These are phyloP conservation scores for Tricladium varicosporioides DNA, from an alignment of 2,329 filamentous ascomycete species.

Conservation along the genomic window DNA sequence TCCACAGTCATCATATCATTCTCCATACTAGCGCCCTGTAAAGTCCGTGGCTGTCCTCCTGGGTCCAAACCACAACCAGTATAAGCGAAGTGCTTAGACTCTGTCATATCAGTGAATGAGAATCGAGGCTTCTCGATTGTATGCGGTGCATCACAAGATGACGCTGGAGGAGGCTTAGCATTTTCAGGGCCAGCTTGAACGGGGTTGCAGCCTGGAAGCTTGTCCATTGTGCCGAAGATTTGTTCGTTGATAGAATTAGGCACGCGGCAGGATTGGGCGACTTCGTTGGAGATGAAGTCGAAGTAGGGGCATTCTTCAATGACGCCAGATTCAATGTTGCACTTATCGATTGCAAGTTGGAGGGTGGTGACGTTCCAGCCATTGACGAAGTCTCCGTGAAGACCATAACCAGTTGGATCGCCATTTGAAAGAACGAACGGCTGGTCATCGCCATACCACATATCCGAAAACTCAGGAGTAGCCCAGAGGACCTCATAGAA, in stretches of 20 bases:
- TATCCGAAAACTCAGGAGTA: slow-evolving; percentile 47
- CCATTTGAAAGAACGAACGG: slow-evolving; percentile 53
- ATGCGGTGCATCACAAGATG: slow-evolving; percentile 47
- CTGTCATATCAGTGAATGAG: slow-evolving; percentile 43
- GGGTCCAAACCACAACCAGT: slow-evolving; percentile 60
- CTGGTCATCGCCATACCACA: slow-evolving; percentile 43
- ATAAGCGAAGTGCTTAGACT: slow-evolving; percentile 52
- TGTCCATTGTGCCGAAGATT: slow-evolving; percentile 42
- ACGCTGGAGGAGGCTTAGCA: slow-evolving; percentile 23
- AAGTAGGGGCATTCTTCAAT: slow-evolving; percentile 44
- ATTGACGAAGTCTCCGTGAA: slow-evolving; percentile 59
- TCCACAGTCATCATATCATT: slow-evolving; percentile 9
- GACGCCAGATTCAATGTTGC: slow-evolving; percentile 42
- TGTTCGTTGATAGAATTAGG: slow-evolving; percentile 43
- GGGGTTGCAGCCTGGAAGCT: slow-evolving; percentile 55
- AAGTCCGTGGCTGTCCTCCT: slow-evolving; percentile 41
- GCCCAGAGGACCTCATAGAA: slow-evolving; percentile 60
- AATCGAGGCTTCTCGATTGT: slow-evolving; percentile 46
- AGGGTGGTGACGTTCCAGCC: slow-evolving; percentile 52
- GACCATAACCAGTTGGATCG: slow-evolving; percentile 51
- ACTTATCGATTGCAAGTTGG: slow-evolving; percentile 48
- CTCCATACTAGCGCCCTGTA: slow-evolving; percentile 34
- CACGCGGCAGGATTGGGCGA: slow-evolving; percentile 51
- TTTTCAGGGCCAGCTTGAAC: slow-evolving; percentile 25
- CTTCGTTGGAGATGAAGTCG: slow-evolving; percentile 50